These are phyloP conservation scores for Mycena vitilis DNA, from an alignment of 768 basidiomycete genomes.

Conservation along the genomic window DNA sequence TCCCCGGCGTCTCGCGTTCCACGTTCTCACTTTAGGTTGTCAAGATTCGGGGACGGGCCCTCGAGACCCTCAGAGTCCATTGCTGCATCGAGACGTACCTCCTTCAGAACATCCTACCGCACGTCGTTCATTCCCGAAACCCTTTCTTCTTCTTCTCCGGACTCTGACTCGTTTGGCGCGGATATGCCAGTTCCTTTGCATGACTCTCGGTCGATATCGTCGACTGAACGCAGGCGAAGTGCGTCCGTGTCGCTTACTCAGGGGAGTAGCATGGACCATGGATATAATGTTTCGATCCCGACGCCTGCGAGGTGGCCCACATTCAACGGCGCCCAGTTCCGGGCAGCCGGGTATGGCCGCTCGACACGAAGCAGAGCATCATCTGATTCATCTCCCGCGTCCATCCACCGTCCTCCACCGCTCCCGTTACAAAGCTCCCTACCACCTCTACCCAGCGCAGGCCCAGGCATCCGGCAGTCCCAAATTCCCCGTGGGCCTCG, in stretches of 20 bases:
- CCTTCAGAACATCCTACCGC: constrained; percentile 30
- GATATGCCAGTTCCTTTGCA: constrained; percentile 19
- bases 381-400: constrained; percentile 9
- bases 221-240: constrained; percentile 31
- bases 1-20: constrained; percentile 33
- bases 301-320: constrained; percentile 32
- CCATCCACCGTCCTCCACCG: constrained; percentile 29
- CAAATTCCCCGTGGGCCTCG: constrained; percentile 30
- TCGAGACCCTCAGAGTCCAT: constrained; percentile 12
- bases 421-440: constrained; percentile 10
- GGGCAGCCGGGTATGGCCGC: constrained; percentile 25
- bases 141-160: constrained; percentile 22
- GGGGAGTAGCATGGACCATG: constrained; percentile 30
- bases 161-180: constrained; percentile 1
- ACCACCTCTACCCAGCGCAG: constrained; percentile 14
- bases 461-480: constrained; percentile 16
- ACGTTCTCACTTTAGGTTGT: constrained; percentile 22
- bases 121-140: constrained; percentile 28
- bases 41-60: constrained; percentile 27
- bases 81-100: constrained; percentile 21
- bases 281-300: constrained; percentile 26
- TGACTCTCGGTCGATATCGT: constrained; percentile 27
- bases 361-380: constrained; percentile 18
- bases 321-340: constrained; percentile 34
- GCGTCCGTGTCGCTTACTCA: constrained; percentile 27